phyloP scores from a whole-genome alignment of 2,329 filamentous ascomycete genomes.

The Lecanicillium sp. region DNA sequence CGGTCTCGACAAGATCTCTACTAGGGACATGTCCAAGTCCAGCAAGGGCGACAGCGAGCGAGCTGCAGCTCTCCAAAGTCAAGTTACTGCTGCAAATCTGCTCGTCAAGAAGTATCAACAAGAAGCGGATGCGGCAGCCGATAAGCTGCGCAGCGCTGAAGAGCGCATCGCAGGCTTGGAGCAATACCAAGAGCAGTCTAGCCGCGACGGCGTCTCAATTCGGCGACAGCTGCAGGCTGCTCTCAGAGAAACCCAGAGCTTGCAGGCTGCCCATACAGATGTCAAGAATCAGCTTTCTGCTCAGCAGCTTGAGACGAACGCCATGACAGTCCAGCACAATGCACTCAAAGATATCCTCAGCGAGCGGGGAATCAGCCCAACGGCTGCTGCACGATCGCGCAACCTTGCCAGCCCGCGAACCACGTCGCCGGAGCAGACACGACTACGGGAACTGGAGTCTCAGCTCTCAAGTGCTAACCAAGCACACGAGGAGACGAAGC shows the following conservation, averaged over 20 bases:
- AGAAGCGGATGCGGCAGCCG: constrained; percentile 77
- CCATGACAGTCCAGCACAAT: constrained; percentile 82
- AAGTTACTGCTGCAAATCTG: constrained; percentile 68
- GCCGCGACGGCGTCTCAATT: constrained; percentile 82
- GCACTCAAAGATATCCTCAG: constrained; percentile 87
- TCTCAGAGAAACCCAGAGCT: constrained; percentile 73
- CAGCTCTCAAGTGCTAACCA: constrained; percentile 72
- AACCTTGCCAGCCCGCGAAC: constrained; percentile 63
- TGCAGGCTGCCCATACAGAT: constrained; percentile 74
- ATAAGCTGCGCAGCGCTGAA: constrained; percentile 86
- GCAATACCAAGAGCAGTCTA: constrained; percentile 94
- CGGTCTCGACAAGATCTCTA: constrained; percentile 68
- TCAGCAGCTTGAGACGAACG: constrained; percentile 90
- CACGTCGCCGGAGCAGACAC: constrained; percentile 71
- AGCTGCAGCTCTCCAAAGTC: constrained; percentile 65
- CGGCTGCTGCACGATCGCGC: constrained; percentile 62
- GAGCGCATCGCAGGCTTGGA: constrained; percentile 95
- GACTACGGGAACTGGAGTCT: constrained; percentile 78
- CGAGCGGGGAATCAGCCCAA: constrained; percentile 79
- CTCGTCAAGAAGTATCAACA: constrained; percentile 83
- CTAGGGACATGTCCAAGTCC: constrained; percentile 41
- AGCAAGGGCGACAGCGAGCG: constrained; percentile 54
- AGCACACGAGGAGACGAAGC: constrained; percentile 79
- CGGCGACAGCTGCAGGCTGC: constrained; percentile 82
- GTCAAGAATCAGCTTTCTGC: constrained; percentile 75